These are phyloP conservation scores for Colletotrichum caudatum DNA, from an alignment of 2,329 filamentous ascomycete genomes.

Conservation along the genomic window DNA sequence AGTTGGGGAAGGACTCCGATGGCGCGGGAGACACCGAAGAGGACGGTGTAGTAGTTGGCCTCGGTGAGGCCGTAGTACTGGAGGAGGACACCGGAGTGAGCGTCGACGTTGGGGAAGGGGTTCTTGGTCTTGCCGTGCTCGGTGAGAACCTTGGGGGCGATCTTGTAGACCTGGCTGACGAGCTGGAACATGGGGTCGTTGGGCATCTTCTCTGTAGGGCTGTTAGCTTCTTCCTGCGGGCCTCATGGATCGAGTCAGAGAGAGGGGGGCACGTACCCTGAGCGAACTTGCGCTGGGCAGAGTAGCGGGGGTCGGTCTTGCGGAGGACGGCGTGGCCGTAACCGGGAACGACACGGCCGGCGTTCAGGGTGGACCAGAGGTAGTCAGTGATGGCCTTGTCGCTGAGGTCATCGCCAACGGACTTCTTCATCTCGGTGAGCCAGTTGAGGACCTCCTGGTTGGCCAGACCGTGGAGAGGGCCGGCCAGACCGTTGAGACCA, in stretches of 20 bases:
- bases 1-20: conserved; percentile 99
- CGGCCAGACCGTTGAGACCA: conserved; percentile 97
- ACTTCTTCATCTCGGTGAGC: conserved; percentile 99
- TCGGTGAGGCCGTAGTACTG: conserved; percentile 99
- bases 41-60: conserved; percentile 99
- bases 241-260: neutral
- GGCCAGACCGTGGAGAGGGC: conserved; percentile 97
- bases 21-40: conserved; percentile 98
- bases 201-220: conserved; percentile 78
- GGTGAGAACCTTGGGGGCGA: conserved; percentile 95
- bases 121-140: conserved; percentile 99
- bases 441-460: conserved; percentile 99
- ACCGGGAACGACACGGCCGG: conserved; percentile 94
- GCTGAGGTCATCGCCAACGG: conserved; percentile 91
- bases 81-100: conserved; percentile 98
- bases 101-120: conserved; percentile 98
- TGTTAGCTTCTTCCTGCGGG: conserved; percentile 47
- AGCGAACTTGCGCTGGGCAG: conserved; percentile 96
- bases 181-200: conserved; percentile 99
- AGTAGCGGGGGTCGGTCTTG: conserved; percentile 99
- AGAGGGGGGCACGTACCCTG: conserved; percentile 59
- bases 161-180: conserved; percentile 99
- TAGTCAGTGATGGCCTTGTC: conserved; percentile 98
- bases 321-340: conserved; percentile 99
- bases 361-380: conserved; percentile 97